These are phyloP conservation scores for Cladosporium sp. DNA, from an alignment of 2,329 filamentous ascomycete species.

Conservation along the genomic window DNA sequence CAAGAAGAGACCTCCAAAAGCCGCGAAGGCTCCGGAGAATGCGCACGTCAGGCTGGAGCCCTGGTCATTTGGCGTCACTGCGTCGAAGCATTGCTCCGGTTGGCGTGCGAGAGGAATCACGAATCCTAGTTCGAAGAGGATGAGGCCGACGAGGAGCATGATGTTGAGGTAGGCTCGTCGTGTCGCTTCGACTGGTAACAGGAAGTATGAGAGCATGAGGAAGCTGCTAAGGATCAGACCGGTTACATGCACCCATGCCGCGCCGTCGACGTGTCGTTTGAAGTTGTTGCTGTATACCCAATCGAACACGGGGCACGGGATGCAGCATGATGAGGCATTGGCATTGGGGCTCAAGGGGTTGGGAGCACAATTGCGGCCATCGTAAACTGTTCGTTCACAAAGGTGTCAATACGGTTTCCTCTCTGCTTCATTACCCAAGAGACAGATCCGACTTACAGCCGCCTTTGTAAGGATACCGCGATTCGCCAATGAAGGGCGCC, in stretches of 20 bases:
- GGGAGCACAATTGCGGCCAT: slow-evolving; percentile 24
- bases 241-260: slow-evolving; percentile 75
- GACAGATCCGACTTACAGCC: slow-evolving; percentile 20
- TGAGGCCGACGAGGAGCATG: slow-evolving; percentile 65
- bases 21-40: slow-evolving; percentile 70
- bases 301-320: slow-evolving; percentile 78
- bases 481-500: slow-evolving; percentile 24
- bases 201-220: slow-evolving; percentile 69
- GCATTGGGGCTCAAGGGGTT: slow-evolving; percentile 20
- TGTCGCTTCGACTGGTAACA: slow-evolving; percentile 74
- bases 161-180: slow-evolving; percentile 82
- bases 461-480: slow-evolving; percentile 19
- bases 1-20: slow-evolving; percentile 73
- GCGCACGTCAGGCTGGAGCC: slow-evolving; percentile 68
- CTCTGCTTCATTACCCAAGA: too few relatives aligned
- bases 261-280: slow-evolving; percentile 55
- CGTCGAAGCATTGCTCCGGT: slow-evolving; percentile 73
- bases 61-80: slow-evolving; percentile 85
- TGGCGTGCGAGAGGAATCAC: slow-evolving; percentile 72
- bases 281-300: slow-evolving; percentile 60
- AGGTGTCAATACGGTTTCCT: too few relatives aligned
- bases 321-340: slow-evolving; percentile 57
- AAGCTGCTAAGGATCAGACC: slow-evolving; percentile 68
- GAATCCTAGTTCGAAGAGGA: slow-evolving; percentile 77
- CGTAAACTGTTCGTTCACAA: slow-evolving; percentile 12